Percentiles rank a stretch among this genome's conserved stretches.
Evolutionary conservation across 768 basidiomycete species (phyloP).

Genomic region (Hypholoma sublateritium): DNA sequence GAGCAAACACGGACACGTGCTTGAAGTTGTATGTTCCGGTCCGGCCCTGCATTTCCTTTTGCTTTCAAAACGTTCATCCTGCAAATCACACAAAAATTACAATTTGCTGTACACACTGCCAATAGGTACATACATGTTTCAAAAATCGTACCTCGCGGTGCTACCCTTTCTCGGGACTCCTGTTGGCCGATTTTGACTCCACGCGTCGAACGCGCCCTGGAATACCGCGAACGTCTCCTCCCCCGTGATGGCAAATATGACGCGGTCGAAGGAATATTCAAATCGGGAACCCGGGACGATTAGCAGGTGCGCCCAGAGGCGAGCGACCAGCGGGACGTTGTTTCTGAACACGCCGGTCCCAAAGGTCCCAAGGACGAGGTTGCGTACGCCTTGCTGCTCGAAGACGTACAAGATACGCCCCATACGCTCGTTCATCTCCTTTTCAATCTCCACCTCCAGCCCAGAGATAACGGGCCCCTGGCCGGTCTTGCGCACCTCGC

Average conservation of each 20-base stretch:
- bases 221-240: constrained; percentile 24
- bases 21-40: constrained; percentile 1
- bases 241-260: constrained; percentile 60
- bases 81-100: too few species aligned
- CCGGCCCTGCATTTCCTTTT: background rate
- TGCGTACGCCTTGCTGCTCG: constrained; percentile 51
- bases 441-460: constrained; percentile 43
- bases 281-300: constrained; percentile 49
- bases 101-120: too few species aligned
- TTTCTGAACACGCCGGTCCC: constrained; percentile 74
- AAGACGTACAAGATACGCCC: constrained; percentile 61
- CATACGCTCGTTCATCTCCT: constrained; percentile 67
- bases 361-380: constrained; percentile 67
- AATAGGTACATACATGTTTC: too few species aligned
- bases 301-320: constrained; percentile 63
- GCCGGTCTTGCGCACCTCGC: constrained; percentile 32
- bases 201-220: constrained; percentile 26
- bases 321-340: constrained; percentile 52
- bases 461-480: constrained; percentile 14
- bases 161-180: background rate
- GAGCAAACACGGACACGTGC: constrained; percentile 15
- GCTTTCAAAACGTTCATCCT: too few species aligned
- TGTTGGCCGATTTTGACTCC: constrained; percentile 16
- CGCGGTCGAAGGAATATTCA: constrained; percentile 51
- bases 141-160: background rate